phyloP scores from a whole-genome alignment of 2,329 filamentous ascomycete genomes.

The Parasarocladium wereldwijsianum region DNA sequence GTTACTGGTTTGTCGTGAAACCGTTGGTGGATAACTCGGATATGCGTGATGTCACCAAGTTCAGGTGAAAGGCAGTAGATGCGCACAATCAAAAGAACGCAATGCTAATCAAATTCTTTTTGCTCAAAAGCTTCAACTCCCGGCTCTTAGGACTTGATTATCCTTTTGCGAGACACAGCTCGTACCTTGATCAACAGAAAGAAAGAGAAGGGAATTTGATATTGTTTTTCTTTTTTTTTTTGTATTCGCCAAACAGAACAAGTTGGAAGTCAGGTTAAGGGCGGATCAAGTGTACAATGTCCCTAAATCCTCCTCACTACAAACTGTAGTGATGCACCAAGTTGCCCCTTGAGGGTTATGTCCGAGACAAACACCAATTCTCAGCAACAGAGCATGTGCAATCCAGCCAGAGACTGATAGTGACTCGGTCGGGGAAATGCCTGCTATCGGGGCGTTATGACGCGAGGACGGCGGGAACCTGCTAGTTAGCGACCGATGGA shows the following conservation, averaged over 20 bases:
- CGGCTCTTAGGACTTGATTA: too few relatives aligned
- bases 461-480: too few relatives aligned
- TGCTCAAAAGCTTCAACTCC: not conserved
- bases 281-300: slow-evolving; percentile 24
- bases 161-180: slow-evolving; percentile 1
- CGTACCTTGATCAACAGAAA: slow-evolving; percentile 5
- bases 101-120: slow-evolving; percentile 2
- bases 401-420: too few relatives aligned
- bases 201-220: slow-evolving; percentile 2
- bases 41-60: not conserved
- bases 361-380: slow-evolving; percentile 9
- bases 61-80: too few relatives aligned
- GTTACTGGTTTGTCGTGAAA: too few relatives aligned
- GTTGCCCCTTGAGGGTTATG: slow-evolving; percentile 2
- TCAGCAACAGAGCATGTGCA: too few relatives aligned
- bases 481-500: too few relatives aligned
- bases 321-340: slow-evolving; percentile 2
- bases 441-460: too few relatives aligned
- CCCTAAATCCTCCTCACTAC: slow-evolving; percentile 17
- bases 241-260: slow-evolving; percentile 24
- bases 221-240: slow-evolving; percentile 31
- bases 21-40: too few relatives aligned
- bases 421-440: slow-evolving; percentile 5
- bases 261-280: slow-evolving; percentile 19
- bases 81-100: not conserved